Percentiles rank a stretch among this genome's conserved stretches.
phyloP scores from a whole-genome alignment of 352 stramenopile genomes.

The Blastocystis sp. region DNA sequence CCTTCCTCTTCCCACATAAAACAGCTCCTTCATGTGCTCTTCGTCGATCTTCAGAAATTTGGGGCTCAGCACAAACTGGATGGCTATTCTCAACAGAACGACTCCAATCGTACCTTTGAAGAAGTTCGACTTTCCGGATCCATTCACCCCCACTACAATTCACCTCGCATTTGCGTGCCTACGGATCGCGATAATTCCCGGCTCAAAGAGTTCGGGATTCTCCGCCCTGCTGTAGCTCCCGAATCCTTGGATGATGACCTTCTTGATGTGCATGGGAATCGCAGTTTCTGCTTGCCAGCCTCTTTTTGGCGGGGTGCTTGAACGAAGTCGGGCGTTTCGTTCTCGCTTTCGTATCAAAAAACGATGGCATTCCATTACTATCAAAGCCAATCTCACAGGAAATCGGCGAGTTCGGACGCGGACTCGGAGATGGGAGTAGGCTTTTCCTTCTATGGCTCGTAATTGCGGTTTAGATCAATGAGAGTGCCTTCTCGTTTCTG shows the following conservation, averaged over 20 bases:
- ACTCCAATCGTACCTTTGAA: conserved; percentile 81
- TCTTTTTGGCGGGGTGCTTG: conserved; percentile 37
- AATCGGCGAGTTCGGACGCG: background rate
- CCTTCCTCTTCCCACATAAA: conserved; percentile 85
- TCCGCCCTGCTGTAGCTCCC: conserved; percentile 86
- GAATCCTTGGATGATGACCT: conserved; percentile 89
- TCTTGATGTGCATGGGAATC: conserved; percentile 90
- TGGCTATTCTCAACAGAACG: conserved; percentile 76
- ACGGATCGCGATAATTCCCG: conserved; percentile 87
- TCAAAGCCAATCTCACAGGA: background rate
- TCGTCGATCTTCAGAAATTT: conserved; percentile 85
- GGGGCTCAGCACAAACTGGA: conserved; percentile 91
- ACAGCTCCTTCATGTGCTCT: conserved; percentile 85
- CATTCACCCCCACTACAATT: conserved; percentile 88
- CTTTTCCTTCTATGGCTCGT: background rate
- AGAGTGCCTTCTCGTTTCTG: conserved; percentile 62
- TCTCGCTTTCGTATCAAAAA: background rate
- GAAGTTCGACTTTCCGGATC: conserved; percentile 87
- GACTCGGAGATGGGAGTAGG: background rate
- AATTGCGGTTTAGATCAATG: conserved; percentile 18
- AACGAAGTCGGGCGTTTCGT: conserved; percentile 59
- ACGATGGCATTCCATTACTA: conserved; percentile 54
- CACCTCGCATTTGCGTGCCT: background rate
- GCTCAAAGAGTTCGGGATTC: conserved; percentile 77
- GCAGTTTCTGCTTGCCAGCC: background rate